phyloP scores from a whole-genome alignment of 805 yeast species.

The Yamadazyma kitorensis region DNA sequence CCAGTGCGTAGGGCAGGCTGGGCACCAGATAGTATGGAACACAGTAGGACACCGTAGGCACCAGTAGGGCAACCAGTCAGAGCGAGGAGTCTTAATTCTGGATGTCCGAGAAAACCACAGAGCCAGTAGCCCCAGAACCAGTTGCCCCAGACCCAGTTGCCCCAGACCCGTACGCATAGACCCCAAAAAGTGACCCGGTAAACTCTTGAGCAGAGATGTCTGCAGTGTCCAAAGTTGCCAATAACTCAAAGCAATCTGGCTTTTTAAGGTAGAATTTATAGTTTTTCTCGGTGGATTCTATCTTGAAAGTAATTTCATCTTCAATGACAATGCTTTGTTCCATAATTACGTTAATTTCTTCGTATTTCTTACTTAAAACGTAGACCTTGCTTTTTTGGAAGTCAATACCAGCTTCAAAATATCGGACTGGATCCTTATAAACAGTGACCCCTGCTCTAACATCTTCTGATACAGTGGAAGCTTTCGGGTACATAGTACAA shows the following conservation, averaged over 20 bases:
- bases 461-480: conserved; percentile 1
- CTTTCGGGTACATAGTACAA: conserved; percentile 1
- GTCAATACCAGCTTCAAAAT: conserved; percentile 5
- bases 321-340: conserved; percentile 2
- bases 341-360: neutral
- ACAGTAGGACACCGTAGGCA: too few relatives aligned
- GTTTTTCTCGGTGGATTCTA: conserved; percentile 2
- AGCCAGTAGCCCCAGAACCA: too few relatives aligned
- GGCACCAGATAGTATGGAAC: too few relatives aligned
- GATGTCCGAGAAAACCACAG: conserved; percentile 3
- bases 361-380: neutral
- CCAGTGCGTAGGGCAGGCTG: too few relatives aligned
- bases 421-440: conserved; percentile 6
- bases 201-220: conserved; percentile 5
- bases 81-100: too few relatives aligned
- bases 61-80: too few relatives aligned
- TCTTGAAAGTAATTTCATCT: conserved; percentile 1
- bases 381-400: neutral
- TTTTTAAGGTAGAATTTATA: conserved; percentile 4
- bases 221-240: neutral
- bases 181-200: conserved; percentile 4
- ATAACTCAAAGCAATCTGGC: neutral
- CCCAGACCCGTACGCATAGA: conserved; percentile 3
- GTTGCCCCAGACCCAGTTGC: too few relatives aligned
- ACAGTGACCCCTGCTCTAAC: conserved; percentile 3